Evolutionary conservation across 2,329 filamentous ascomycete species (phyloP), one percentile per base, ranked within the genome.

Genomic region (Rutstroemia sp.): DNA sequence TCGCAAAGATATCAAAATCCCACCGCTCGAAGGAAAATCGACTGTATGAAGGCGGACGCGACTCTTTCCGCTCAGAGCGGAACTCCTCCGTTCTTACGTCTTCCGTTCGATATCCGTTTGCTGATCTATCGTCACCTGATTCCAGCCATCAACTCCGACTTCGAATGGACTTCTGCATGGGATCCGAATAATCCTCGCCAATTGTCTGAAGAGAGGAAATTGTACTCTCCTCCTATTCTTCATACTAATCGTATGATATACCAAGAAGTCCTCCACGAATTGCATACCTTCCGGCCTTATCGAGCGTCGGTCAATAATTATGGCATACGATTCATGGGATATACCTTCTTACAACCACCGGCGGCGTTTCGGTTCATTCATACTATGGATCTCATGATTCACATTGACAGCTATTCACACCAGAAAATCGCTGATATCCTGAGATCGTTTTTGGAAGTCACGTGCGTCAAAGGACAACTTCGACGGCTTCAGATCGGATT

Each of bases 351-450:
- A 4, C 30, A 56, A 2, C 53, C 53, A 36, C 53, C 53, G 10
- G 19, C 53, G 8, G 47, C 53, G 16, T 56, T 56, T 17, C 53
- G 39, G 14, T 56, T 45, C 23, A 36, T 56, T 23, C 53, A 56
- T 19, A 56, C 53, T 25, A n/a, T 56, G 39, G 53, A 56, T 25
- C 47, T 56, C 19, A 51, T 46, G 39, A 51, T 56, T 8, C 53
- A 56, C n/a, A 56, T 56, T 46, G 50, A 56, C 27, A 51, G 47
- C n/a, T 56, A 51, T 19, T 56, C 53, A 27, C 53, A 56, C 25
- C 2, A 40, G 38, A 56, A 56, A 27, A 51, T 51, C 51, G 53
- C 53, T 6, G 50, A 51, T 8, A 51, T 51, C n/a, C 19, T 56
- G 7, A 56, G 46, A 8, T 56, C 53, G 9, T 56, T 39, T 12